A percentile compares a stretch with the other conserved stretches of the same genome.
phyloP scores from a whole-genome alignment of 2,329 filamentous ascomycete species.

The Calonectria crousiana region DNA sequence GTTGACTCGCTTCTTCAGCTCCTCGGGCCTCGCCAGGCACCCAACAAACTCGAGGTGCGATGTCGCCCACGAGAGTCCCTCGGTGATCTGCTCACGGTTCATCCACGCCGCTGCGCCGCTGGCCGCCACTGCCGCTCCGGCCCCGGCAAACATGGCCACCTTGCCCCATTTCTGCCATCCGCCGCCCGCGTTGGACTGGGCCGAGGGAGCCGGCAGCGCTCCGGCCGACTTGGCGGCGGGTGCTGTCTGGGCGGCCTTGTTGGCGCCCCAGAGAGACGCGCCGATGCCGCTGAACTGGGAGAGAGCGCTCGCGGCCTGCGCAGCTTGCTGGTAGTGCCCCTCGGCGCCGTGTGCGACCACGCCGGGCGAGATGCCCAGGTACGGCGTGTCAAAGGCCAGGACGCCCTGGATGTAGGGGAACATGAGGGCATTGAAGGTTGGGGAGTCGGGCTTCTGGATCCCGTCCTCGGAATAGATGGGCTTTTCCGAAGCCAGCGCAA shows the following conservation, averaged over 20 bases:
- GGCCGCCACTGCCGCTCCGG: conserved; percentile 83
- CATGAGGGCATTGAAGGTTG: conserved; percentile 75
- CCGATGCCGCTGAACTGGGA: conserved; percentile 74
- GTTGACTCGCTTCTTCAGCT: conserved; percentile 80
- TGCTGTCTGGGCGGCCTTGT: conserved; percentile 49
- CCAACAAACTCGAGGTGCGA: conserved; percentile 96
- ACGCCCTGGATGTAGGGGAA: conserved; percentile 94
- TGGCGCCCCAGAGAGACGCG: conserved; percentile 73
- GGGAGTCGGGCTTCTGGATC: conserved; percentile 50
- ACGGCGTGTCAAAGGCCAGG: conserved; percentile 95
- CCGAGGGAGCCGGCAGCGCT: conserved; percentile 47
- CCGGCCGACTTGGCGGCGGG: conserved; percentile 31
- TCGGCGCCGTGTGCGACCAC: conserved; percentile 91
- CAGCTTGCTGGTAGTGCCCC: conserved; percentile 80
- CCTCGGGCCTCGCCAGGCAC: conserved; percentile 85
- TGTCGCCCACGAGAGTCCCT: conserved; percentile 84
- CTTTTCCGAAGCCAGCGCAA: conserved; percentile 73
- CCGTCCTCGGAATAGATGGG: conserved; percentile 64
- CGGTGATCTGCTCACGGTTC: conserved; percentile 82
- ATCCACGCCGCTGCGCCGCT: conserved; percentile 88
- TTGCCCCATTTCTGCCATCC: conserved; percentile 86
- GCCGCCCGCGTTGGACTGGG: conserved; percentile 37
- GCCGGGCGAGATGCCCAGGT: conserved; percentile 82
- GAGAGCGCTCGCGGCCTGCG: conserved; percentile 77
- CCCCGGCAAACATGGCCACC: conserved; percentile 87